These are phyloP conservation scores for Trifolium pratense DNA, from an alignment of 306 rosid species.

Conservation along the genomic window DNA sequence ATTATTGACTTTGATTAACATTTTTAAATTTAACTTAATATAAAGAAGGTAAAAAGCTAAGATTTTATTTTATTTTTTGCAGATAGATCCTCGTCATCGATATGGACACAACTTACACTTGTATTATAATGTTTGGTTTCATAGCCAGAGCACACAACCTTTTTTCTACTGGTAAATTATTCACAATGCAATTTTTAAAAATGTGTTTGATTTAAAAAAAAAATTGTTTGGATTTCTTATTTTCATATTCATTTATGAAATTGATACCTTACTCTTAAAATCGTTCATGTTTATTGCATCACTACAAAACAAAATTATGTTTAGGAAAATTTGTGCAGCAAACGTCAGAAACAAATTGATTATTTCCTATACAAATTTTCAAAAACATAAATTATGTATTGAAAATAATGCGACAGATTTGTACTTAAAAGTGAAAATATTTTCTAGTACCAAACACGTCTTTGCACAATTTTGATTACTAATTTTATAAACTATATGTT, in stretches of 20 bases:
- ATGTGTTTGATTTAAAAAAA: neutral
- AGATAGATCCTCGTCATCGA: conserved; percentile 93
- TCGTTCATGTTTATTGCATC: no score
- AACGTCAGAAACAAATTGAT: neutral
- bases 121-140: conserved; percentile 73
- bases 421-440: neutral
- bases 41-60: neutral
- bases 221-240: neutral
- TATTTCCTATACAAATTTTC: no score
- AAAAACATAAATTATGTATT: neutral
- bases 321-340: no score
- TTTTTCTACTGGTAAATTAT: conserved; percentile 80
- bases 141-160: conserved; percentile 70
- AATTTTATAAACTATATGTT: conserved; percentile 20
- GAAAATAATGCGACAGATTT: neutral
- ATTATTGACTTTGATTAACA: neutral
- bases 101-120: conserved; percentile 84
- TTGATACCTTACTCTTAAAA: neutral
- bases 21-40: conserved; percentile 6
- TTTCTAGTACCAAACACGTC: neutral
- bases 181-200: neutral
- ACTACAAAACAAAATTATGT: no score
- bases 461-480: neutral
- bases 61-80: conserved; percentile 11
- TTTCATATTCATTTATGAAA: neutral